These are phyloP conservation scores for Xylaria grammica DNA, from an alignment of 495 filamentous ascomycete genomes.

Conservation along the genomic window DNA sequence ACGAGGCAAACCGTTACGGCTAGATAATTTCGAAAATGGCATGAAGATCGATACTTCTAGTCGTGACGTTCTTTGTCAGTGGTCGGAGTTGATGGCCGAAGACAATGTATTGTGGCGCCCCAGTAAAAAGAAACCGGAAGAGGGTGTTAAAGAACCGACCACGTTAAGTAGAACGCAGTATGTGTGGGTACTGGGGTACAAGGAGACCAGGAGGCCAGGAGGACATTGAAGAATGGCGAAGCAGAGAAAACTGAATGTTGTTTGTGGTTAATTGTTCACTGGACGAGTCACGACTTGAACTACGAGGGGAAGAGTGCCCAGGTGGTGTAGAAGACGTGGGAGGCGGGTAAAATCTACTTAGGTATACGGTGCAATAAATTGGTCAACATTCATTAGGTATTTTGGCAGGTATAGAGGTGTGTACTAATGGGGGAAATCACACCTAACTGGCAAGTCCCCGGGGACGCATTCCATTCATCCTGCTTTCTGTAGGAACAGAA, in stretches of 20 bases:
- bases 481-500: not conserved
- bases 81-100: not conserved
- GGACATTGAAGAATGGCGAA: not conserved
- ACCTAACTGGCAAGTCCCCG: too few relatives aligned
- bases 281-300: not conserved
- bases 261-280: not conserved
- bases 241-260: not conserved
- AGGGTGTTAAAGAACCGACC: too few relatives aligned
- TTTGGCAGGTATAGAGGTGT: too few relatives aligned
- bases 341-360: not conserved
- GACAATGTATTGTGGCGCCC: not conserved
- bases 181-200: too few relatives aligned
- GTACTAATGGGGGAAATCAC: too few relatives aligned
- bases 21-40: not conserved
- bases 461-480: too few relatives aligned
- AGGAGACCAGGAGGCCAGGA: not conserved
- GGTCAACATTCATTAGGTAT: too few relatives aligned
- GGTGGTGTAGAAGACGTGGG: not conserved
- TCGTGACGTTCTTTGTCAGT: not conserved
- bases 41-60: not conserved
- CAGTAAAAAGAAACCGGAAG: too few relatives aligned
- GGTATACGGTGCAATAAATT: too few relatives aligned
- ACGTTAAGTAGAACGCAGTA: too few relatives aligned
- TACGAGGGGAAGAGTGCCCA: too few relatives aligned
- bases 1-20: not conserved